Conservation (phyloP, 345 rosid species). For the Eucalyptus lansdowneana region DNA sequence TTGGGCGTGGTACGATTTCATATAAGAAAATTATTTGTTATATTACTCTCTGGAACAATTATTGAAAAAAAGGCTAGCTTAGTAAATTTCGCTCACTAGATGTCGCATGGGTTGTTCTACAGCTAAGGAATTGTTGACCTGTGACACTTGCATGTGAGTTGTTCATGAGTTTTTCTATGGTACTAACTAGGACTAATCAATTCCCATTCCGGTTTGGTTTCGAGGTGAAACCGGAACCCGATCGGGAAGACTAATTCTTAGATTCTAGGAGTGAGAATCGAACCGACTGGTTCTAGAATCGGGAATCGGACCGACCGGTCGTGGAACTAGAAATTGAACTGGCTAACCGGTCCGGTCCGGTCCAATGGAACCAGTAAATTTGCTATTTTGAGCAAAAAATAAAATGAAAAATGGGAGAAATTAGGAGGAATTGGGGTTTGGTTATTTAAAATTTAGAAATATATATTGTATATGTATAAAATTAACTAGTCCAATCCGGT, state of each 20-base stretch:
- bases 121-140: fast-evolving
- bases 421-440: too few species aligned
- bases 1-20: fast-evolving
- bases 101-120: fast-evolving
- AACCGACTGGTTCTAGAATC: fast-evolving
- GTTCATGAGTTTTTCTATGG: neutral
- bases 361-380: too few species aligned
- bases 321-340: fast-evolving
- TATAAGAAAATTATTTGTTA: too few species aligned
- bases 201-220: fast-evolving
- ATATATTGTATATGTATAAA: too few species aligned
- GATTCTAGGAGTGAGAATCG: fast-evolving
- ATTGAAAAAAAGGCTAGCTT: fast-evolving
- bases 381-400: too few species aligned
- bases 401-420: too few species aligned
- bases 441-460: too few species aligned
- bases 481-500: fast-evolving
- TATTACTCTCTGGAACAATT: too few species aligned
- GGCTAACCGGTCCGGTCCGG: fast-evolving
- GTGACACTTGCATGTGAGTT: neutral
- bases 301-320: fast-evolving
- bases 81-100: fast-evolving
- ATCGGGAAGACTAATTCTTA: too few species aligned
- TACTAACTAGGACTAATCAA: too few species aligned
- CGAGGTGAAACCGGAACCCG: fast-evolving